phyloP scores from a whole-genome alignment of 2,329 filamentous ascomycete genomes.

The Tolypocladium ophioglossoides region DNA sequence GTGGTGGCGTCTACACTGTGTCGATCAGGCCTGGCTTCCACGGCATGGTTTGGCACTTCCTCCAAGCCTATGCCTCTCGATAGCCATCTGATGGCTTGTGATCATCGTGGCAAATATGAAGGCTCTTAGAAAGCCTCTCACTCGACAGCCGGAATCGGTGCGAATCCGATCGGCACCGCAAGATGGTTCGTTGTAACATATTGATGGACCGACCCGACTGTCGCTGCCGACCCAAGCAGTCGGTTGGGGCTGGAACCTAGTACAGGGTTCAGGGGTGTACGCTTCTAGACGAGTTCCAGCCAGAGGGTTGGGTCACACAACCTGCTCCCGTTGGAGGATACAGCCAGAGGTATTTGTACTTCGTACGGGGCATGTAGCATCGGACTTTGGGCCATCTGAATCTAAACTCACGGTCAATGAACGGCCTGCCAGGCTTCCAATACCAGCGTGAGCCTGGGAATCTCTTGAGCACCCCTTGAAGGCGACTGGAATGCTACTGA shows the following conservation, averaged over 20 bases:
- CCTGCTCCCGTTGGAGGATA: background rate
- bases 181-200: background rate
- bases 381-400: too few species aligned
- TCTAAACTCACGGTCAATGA: background rate
- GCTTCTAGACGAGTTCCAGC: background rate
- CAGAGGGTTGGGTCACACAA: background rate
- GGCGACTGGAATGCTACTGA: background rate
- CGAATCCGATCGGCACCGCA: background rate
- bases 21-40: background rate
- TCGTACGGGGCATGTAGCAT: background rate
- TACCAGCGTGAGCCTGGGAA: background rate
- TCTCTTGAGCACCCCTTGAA: background rate
- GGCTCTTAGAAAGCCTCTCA: background rate
- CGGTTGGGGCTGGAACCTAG: background rate
- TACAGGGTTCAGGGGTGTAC: background rate
- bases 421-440: background rate
- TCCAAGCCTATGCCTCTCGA: too few species aligned
- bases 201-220: background rate
- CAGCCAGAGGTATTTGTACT: background rate
- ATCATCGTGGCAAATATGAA: background rate
- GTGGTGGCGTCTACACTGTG: background rate
- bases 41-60: background rate
- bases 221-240: background rate
- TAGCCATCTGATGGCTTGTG: background rate
- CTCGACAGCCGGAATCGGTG: background rate